Conservation (phyloP, 805 yeast species). For the Wickerhamomyces subpelliculosus region DNA sequence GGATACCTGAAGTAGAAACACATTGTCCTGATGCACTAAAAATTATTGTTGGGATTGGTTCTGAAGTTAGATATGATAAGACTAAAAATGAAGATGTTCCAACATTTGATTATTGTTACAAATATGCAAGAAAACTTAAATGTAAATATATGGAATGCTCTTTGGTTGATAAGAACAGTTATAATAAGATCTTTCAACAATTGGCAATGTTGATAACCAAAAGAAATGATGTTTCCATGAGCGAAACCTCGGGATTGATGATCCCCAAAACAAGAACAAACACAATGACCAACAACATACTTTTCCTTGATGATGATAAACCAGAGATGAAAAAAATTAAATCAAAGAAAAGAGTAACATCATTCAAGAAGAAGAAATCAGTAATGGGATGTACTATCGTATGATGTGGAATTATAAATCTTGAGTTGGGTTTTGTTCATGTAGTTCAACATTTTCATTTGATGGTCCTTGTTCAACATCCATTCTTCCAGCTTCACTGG, state of each 20-base stretch:
- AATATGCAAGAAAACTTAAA: slow-evolving; percentile 23
- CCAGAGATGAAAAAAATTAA: too few species aligned
- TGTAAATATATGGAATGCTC: slow-evolving; percentile 32
- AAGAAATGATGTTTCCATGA: too few species aligned
- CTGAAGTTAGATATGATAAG: slow-evolving; percentile 28
- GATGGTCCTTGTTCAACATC: not conserved
- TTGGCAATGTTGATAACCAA: slow-evolving; percentile 13
- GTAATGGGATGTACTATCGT: not conserved
- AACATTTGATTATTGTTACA: slow-evolving; percentile 21
- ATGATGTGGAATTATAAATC: not conserved
- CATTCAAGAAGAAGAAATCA: not conserved
- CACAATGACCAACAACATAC: not conserved
- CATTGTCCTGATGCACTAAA: slow-evolving; percentile 32
- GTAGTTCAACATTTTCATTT: not conserved
- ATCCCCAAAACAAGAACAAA: not conserved
- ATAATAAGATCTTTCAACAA: slow-evolving; percentile 12
- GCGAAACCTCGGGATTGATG: too few species aligned
- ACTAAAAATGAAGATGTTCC: slow-evolving; percentile 17
- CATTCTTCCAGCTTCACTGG: not conserved
- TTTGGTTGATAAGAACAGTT: slow-evolving; percentile 10
- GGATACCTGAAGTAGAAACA: slow-evolving; percentile 36
- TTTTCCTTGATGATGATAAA: not conserved
- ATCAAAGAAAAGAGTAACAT: not conserved
- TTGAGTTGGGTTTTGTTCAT: not conserved
- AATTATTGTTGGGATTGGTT: slow-evolving; percentile 31